These are phyloP conservation scores for Linderina pennispora DNA, from an alignment of 192 early-diverging fungal genomes.

Conservation along the genomic window DNA sequence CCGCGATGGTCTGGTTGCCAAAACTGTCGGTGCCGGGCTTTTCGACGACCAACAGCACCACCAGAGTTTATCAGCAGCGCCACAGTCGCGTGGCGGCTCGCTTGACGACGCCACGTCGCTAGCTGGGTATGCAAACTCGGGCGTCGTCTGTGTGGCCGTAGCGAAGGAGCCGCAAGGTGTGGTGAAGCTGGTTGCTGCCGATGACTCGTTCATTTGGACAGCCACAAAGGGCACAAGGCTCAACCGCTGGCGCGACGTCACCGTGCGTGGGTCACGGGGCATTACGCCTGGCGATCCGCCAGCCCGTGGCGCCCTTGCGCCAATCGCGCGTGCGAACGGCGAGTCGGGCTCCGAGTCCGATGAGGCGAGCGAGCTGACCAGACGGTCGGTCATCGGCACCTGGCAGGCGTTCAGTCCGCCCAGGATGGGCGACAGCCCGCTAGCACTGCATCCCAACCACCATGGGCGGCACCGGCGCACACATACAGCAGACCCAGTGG, in stretches of 20 bases:
- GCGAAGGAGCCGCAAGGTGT: constrained; percentile 82
- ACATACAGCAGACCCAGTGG: too few relatives aligned
- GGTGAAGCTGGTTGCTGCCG: constrained; percentile 75
- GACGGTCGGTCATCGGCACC: constrained; percentile 12
- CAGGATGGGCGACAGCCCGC: background rate
- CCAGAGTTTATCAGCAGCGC: too few relatives aligned
- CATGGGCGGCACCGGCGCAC: constrained; percentile 18
- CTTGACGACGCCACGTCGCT: constrained; percentile 8
- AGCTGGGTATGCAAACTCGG: constrained; percentile 7
- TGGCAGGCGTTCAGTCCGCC: constrained; percentile 3
- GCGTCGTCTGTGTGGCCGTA: constrained; percentile 66
- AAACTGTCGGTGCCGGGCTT: constrained; percentile 57
- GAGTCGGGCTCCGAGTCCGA: background rate
- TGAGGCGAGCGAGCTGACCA: constrained; percentile 6
- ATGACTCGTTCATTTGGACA: constrained; percentile 87
- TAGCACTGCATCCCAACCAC: background rate
- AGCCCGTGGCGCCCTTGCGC: background rate
- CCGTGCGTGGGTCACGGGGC: constrained; percentile 4
- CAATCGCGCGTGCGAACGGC: background rate
- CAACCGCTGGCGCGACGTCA: constrained; percentile 68
- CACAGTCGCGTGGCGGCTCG: background rate
- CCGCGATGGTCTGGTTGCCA: constrained; percentile 87
- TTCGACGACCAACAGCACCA: constrained; percentile 13
- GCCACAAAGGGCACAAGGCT: constrained; percentile 79
- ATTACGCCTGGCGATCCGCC: background rate